Percentiles rank a stretch among this genome's conserved stretches.
Conservation (phyloP, 2,329 filamentous ascomycete genomes). For the Nakataea oryzae region DNA sequence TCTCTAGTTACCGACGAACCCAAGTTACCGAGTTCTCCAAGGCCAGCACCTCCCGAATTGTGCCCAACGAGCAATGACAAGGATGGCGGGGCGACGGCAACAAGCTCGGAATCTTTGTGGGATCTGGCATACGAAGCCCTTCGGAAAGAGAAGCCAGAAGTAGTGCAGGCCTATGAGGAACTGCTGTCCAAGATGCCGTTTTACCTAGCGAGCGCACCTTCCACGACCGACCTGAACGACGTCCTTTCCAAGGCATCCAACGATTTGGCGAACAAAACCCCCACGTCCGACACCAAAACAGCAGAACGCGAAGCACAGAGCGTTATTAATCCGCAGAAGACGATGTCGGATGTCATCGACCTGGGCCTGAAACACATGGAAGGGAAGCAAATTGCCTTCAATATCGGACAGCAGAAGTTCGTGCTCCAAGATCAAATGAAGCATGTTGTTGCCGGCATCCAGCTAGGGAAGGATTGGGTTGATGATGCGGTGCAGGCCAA, state of each 20-base stretch:
- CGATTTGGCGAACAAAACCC: background rate
- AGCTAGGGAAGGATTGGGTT: slow-evolving; percentile 1
- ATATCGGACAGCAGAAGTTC: slow-evolving; percentile 1
- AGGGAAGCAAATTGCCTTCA: slow-evolving; percentile 1
- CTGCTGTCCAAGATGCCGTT: slow-evolving; percentile 1
- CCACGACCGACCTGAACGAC: background rate
- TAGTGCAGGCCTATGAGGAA: background rate
- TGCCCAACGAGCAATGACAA: background rate
- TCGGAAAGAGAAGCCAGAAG: slow-evolving; percentile 1
- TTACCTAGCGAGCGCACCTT: background rate
- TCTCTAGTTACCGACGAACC: background rate
- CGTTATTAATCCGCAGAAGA: background rate
- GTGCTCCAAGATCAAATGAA: slow-evolving; percentile 3
- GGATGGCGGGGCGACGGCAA: background rate
- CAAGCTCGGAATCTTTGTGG: slow-evolving; percentile 1
- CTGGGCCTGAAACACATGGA: slow-evolving; percentile 5
- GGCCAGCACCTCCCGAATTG: background rate
- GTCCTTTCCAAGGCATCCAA: background rate
- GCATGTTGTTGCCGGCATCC: background rate
- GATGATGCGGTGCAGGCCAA: background rate
- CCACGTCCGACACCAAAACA: background rate
- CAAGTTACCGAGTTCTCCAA: background rate
- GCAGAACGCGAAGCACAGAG: background rate
- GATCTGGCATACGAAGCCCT: slow-evolving; percentile 6
- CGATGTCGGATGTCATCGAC: background rate